phyloP scores from a whole-genome alignment of 164 flowering plant species.

The Annona cherimola region DNA sequence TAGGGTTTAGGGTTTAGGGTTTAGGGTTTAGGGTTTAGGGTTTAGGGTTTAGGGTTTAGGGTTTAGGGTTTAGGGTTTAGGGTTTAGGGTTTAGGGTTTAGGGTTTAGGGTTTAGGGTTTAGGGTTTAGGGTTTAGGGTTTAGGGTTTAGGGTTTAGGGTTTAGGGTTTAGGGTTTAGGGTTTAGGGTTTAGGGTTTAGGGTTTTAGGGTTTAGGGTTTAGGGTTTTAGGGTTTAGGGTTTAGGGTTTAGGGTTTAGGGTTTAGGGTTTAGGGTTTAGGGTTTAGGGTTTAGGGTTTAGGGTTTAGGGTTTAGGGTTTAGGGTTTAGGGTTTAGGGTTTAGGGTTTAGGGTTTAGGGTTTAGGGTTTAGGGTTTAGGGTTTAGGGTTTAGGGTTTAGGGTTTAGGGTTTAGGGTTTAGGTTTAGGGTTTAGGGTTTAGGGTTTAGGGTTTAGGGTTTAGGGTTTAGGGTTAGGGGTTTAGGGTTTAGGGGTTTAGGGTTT shows the following conservation, averaged over 20 bases:
- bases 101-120: background rate
- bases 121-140: conserved; percentile 6
- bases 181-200: background rate
- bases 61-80: background rate
- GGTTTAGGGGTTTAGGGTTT: background rate
- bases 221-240: background rate
- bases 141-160: background rate
- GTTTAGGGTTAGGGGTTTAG: background rate
- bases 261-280: background rate
- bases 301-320: conserved; percentile 4
- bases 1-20: conserved; percentile 1
- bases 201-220: background rate
- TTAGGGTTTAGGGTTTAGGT: background rate
- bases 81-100: background rate
- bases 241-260: conserved; percentile 1
- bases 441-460: background rate
- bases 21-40: background rate
- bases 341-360: conserved; percentile 1
- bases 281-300: conserved; percentile 1
- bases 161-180: conserved; percentile 5
- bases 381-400: background rate
- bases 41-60: background rate
- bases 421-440: background rate
- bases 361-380: conserved; percentile 1
- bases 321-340: conserved; percentile 3